Conservation (phyloP, 352 stramenopile species). For the Globisporangium sylvaticum region DNA sequence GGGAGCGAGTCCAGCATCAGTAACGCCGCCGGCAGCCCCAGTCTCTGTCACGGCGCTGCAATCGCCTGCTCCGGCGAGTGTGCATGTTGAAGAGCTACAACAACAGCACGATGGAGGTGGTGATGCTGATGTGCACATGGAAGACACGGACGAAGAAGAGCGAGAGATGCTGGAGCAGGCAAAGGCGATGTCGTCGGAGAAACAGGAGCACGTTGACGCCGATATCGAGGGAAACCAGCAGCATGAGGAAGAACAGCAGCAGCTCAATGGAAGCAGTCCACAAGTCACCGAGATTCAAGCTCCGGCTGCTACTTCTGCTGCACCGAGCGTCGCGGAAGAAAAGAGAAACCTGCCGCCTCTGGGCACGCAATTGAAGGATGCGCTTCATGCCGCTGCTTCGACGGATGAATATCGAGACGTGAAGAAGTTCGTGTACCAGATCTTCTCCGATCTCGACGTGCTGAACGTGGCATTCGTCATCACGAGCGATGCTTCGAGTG, state of each 20-base stretch:
- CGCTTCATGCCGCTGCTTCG: conserved; percentile 32
- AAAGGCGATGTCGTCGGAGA: conserved; percentile 7
- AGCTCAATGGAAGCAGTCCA: neutral
- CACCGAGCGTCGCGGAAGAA: neutral
- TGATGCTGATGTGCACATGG: conserved; percentile 47
- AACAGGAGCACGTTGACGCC: conserved; percentile 16
- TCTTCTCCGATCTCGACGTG: conserved; percentile 60
- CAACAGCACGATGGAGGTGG: conserved; percentile 1
- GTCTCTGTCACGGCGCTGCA: neutral
- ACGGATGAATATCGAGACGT: conserved; percentile 45
- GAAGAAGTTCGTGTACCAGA: conserved; percentile 63
- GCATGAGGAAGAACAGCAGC: neutral
- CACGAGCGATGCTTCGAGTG: neutral
- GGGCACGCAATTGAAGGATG: conserved; percentile 37
- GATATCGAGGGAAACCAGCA: conserved; percentile 20
- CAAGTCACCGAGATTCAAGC: neutral
- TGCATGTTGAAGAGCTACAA: neutral
- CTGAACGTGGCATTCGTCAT: conserved; percentile 57
- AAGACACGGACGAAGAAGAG: conserved; percentile 23
- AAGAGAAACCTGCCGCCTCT: conserved; percentile 18
- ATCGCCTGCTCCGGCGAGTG: neutral
- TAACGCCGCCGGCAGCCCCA: neutral
- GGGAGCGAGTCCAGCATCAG: neutral
- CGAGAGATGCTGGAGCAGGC: conserved; percentile 15
- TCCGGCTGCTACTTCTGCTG: neutral